Evolutionary conservation across 83 land plant species (phyloP).

Genomic region (Diphasiastrum complanatum): DNA sequence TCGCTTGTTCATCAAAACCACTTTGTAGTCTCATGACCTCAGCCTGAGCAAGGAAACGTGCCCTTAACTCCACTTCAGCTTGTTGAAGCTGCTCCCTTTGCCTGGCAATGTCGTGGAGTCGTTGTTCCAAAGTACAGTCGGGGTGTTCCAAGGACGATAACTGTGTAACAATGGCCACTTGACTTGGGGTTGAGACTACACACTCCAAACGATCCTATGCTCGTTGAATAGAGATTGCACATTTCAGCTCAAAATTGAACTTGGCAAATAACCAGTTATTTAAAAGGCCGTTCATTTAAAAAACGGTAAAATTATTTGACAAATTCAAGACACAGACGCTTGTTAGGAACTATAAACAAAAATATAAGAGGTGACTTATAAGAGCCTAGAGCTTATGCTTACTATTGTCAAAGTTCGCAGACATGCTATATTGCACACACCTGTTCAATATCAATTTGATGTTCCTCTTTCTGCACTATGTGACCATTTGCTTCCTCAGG

Average conservation of each 20-base stretch:
- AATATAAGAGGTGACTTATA: too few species aligned
- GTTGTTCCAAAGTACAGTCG: conserved; percentile 51
- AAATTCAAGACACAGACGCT: too few species aligned
- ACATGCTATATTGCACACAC: not conserved
- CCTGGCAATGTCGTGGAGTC: conserved; percentile 46
- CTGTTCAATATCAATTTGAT: too few species aligned
- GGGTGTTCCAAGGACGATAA: conserved; percentile 22
- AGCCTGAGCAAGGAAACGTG: conserved; percentile 55
- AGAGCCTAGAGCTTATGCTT: not conserved
- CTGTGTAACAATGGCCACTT: conserved; percentile 42
- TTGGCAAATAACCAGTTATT: too few species aligned
- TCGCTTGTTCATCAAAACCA: conserved; percentile 61
- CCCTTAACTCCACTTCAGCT: conserved; percentile 68
- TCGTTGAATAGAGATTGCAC: conserved; percentile 23
- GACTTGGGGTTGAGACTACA: conserved; percentile 38
- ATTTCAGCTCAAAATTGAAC: too few species aligned
- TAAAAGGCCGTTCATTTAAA: too few species aligned
- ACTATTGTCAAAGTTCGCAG: not conserved
- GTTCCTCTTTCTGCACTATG: conserved; percentile 18
- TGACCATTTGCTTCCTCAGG: not conserved
- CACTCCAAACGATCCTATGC: conserved; percentile 47
- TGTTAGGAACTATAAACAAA: too few species aligned
- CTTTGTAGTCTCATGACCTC: conserved; percentile 60
- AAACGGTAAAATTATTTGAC: too few species aligned
- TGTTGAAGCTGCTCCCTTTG: conserved; percentile 74